Evolutionary conservation across 768 basidiomycete species (phyloP).

Genomic region (Collybiopsis luxurians): DNA sequence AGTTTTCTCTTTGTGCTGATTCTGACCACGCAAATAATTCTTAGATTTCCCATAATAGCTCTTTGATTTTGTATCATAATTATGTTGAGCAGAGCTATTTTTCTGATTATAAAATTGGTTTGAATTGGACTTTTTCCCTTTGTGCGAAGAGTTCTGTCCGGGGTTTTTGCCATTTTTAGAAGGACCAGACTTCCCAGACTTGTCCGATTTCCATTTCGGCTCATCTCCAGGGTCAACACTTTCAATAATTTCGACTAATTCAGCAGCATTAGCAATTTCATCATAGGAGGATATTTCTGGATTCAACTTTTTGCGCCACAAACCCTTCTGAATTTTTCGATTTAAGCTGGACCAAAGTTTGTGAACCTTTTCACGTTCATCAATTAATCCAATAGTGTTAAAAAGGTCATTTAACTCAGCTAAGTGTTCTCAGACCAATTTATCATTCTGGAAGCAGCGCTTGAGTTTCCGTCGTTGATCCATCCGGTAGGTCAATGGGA

Average conservation of each 20-base stretch:
- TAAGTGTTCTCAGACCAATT: slow-evolving; percentile 25
- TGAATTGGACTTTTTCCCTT: too few species aligned
- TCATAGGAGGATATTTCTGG: slow-evolving; percentile 23
- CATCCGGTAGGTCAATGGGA: slow-evolving; percentile 22
- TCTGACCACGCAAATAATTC: too few species aligned
- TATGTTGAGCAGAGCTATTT: too few species aligned
- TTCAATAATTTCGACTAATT: slow-evolving; percentile 22
- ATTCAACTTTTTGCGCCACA: slow-evolving; percentile 23
- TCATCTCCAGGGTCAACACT: neutral
- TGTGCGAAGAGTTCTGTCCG: too few species aligned
- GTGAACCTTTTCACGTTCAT: slow-evolving; percentile 3
- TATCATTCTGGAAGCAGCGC: slow-evolving; percentile 14
- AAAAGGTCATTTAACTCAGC: slow-evolving; percentile 22
- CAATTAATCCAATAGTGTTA: slow-evolving; percentile 1
- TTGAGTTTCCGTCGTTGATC: slow-evolving; percentile 7
- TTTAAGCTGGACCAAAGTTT: slow-evolving; percentile 9
- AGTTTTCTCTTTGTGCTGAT: too few species aligned
- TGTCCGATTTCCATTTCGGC: neutral
- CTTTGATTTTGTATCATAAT: too few species aligned
- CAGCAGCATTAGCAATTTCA: slow-evolving; percentile 21
- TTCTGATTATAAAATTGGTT: too few species aligned
- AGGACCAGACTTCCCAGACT: neutral
- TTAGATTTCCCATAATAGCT: too few species aligned
- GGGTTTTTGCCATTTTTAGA: too few species aligned
- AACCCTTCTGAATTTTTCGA: slow-evolving; percentile 20